phyloP scores from a whole-genome alignment of 2,329 filamentous ascomycete species.

The Rhytidhysteron rufulum region DNA sequence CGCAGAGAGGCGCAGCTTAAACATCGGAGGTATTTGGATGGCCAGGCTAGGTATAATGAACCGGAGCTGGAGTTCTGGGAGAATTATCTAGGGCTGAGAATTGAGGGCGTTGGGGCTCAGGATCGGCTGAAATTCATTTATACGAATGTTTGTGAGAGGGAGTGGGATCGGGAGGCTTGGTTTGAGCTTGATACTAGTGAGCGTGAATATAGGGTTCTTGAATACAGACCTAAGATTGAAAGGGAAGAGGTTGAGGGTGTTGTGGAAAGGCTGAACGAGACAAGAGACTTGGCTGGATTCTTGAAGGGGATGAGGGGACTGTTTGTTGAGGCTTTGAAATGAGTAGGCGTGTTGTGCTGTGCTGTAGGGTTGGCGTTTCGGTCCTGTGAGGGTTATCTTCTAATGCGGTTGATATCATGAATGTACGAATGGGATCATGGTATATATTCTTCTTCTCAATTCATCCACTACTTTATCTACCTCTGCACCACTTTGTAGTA shows the following conservation, averaged over 20 bases:
- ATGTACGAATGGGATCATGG: no score
- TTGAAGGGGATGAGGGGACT: conserved; percentile 80
- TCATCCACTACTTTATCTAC: conserved; percentile 4
- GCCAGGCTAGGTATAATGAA: conserved; percentile 81
- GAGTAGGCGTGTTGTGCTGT: conserved; percentile 3
- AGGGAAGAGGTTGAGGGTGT: conserved; percentile 72
- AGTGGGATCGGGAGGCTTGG: conserved; percentile 87
- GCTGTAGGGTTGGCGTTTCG: neutral
- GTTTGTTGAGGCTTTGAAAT: conserved; percentile 58
- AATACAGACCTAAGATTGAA: conserved; percentile 78
- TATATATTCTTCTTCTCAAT: no score
- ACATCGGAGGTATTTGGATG: conserved; percentile 71
- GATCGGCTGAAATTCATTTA: conserved; percentile 90
- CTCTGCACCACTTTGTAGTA: conserved; percentile 43
- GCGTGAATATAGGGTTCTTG: conserved; percentile 79
- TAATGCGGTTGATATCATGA: neutral
- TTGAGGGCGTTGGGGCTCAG: conserved; percentile 81
- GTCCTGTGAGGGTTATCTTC: neutral
- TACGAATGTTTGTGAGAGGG: conserved; percentile 77
- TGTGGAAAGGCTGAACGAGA: conserved; percentile 77
- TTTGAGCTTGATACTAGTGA: conserved; percentile 83
- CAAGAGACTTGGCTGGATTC: conserved; percentile 65
- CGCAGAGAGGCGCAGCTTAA: conserved; percentile 68
- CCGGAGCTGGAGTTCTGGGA: conserved; percentile 97
- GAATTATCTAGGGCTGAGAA: conserved; percentile 78